Evolutionary conservation across 495 filamentous ascomycete species (phyloP), one percentile per base, ranked within the genome.

Genomic region (Aspergillus steynii): DNA sequence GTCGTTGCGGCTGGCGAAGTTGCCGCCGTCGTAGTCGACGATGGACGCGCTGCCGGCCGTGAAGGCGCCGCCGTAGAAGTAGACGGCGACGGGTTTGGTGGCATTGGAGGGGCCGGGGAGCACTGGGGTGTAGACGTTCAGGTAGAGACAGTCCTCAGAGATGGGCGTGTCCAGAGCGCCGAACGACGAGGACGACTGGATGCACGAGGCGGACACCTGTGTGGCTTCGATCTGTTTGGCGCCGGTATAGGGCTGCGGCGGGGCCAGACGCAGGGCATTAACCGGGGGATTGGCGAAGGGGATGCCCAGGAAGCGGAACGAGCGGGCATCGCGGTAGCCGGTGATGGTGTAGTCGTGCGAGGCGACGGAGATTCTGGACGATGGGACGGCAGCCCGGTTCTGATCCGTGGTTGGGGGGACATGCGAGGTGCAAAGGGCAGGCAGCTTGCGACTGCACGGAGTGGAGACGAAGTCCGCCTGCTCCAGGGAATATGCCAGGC

Each of bases 291-390:
- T 68, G 12, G 83, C 83, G 53, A 81, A 84, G 7, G 77, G 78
- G 10, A 84, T 73, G 2, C 82, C 81, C 3, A 79, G 66, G 61
- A 85, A 85, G 4, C 80, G 78, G 67, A 83, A 84, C 10, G 79
- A 82, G 50, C 79, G 80, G 34, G 79, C 71, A 67, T 85, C 80
- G n/a, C 80, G 74, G 60, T 75, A 81, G 4, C 82, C 82, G 1
- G 68, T 69, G 50, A 74, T 1, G n/a, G 37, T 65, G 54, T 70
- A 71, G 9, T 48, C 57, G 2, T 66, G 31, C 8, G 58, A 63
- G 9, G 70, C 61, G 54, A 77, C 74, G 1, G 63, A 69, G 49
- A 82, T 70, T n/a, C 69, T 72, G 26, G 71, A 70, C 20, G 61
- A 63, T 9, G 63, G 57, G 9, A 64, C 65, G 12, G 54, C 61